Evolutionary conservation across 2,329 filamentous ascomycete species (phyloP).

Genomic region (Tympanopsis confertula): DNA sequence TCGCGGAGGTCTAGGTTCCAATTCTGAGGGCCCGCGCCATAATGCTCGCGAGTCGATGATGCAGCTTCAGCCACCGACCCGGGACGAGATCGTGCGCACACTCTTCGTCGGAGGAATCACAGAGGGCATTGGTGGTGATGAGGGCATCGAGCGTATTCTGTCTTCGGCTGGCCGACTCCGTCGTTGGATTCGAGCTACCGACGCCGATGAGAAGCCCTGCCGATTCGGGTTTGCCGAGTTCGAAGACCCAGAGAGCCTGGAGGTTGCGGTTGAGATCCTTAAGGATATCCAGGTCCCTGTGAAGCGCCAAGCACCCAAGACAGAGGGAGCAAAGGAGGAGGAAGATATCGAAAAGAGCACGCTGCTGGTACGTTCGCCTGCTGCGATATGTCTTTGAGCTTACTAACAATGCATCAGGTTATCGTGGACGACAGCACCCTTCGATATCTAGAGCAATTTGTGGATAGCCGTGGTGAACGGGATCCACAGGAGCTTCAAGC

Average conservation of each 20-base stretch:
- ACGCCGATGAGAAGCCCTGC: conserved; percentile 68
- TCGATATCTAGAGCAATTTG: conserved; percentile 77
- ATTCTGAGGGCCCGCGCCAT: conserved; percentile 44
- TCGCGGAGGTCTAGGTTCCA: conserved; percentile 43
- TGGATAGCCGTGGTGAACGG: conserved; percentile 53
- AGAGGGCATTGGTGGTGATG: conserved; percentile 64
- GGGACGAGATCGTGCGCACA: conserved; percentile 83
- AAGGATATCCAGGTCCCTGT: conserved; percentile 71
- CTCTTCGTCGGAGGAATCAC: conserved; percentile 84
- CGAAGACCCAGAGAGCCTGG: conserved; percentile 79
- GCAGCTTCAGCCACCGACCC: conserved; percentile 68
- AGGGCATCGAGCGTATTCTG: conserved; percentile 68
- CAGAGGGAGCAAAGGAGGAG: conserved; percentile 18
- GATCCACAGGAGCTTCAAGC: conserved; percentile 42
- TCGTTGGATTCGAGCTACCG: conserved; percentile 71
- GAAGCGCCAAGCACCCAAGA: conserved; percentile 53
- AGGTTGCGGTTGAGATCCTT: conserved; percentile 74
- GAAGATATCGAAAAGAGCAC: conserved; percentile 25
- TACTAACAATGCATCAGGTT: conserved; percentile 63
- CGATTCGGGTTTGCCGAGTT: conserved; percentile 94
- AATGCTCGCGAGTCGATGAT: conserved; percentile 58
- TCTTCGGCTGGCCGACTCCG: conserved; percentile 66
- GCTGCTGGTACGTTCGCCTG: conserved; percentile 12
- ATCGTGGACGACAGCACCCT: conserved; percentile 72
- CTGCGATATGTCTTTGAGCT: conserved; percentile 22